A percentile compares a stretch with the other conserved stretches of the same genome.
phyloP scores from a whole-genome alignment of 1,139 yeast species.

The Scheffersomyces quercinus region DNA sequence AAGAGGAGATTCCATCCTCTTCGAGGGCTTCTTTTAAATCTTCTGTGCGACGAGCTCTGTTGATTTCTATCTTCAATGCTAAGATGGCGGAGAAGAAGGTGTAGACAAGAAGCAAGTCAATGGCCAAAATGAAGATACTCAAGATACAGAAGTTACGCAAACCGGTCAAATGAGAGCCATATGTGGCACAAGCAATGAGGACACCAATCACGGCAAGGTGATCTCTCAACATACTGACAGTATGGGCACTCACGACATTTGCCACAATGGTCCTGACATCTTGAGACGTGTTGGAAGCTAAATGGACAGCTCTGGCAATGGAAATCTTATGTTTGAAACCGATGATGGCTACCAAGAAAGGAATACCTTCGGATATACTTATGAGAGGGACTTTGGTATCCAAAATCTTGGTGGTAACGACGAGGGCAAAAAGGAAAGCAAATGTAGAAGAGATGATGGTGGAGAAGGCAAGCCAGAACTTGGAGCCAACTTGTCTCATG shows the following conservation, averaged over 20 bases:
- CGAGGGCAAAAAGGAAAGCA: constrained; percentile 82
- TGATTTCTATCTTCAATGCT: constrained; percentile 87
- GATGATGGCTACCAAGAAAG: constrained; percentile 87
- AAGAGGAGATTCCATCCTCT: constrained; percentile 86
- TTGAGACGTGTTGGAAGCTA: constrained; percentile 31
- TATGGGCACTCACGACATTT: constrained; percentile 65
- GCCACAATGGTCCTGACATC: constrained; percentile 51
- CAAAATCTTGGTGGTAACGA: constrained; percentile 59
- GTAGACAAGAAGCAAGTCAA: constrained; percentile 72
- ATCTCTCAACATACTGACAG: constrained; percentile 75
- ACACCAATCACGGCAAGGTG: constrained; percentile 76
- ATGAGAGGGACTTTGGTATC: constrained; percentile 64
- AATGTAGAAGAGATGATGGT: constrained; percentile 79
- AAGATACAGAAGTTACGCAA: constrained; percentile 82
- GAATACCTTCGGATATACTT: constrained; percentile 87
- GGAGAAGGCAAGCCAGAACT: constrained; percentile 85
- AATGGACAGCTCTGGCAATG: constrained; percentile 66
- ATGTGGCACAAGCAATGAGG: constrained; percentile 63
- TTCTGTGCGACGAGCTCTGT: constrained; percentile 82
- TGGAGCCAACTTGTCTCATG: constrained; percentile 81
- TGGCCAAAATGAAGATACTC: constrained; percentile 69
- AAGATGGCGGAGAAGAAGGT: constrained; percentile 87
- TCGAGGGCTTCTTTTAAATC: constrained; percentile 80
- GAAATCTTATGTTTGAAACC: constrained; percentile 90
- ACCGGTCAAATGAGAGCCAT: constrained; percentile 73